phyloP scores from a whole-genome alignment of 371 early-diverging fungal genomes.

The Saksenaea oblongispora region DNA sequence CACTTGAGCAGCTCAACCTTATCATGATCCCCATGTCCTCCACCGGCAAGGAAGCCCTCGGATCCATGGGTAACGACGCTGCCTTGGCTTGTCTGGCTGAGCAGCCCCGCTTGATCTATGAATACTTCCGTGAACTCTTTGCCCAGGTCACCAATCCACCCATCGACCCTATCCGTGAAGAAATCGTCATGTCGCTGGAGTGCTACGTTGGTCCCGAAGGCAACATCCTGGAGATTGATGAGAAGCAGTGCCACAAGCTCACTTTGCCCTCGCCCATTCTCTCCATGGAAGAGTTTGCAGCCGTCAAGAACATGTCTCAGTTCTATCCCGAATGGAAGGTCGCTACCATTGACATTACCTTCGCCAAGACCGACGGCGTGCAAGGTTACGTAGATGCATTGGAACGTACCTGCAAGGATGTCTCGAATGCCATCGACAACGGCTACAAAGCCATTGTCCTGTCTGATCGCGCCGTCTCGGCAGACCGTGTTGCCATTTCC shows the following conservation, averaged over 20 bases:
- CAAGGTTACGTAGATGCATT: slow-evolving; percentile 76
- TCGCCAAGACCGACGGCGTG: slow-evolving; percentile 71
- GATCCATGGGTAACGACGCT: slow-evolving; percentile 98
- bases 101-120: slow-evolving; percentile 88
- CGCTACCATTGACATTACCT: slow-evolving; percentile 89
- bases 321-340: slow-evolving; percentile 78
- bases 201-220: slow-evolving; percentile 97
- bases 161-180: slow-evolving; percentile 98
- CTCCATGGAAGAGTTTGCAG: slow-evolving; percentile 77
- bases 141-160: slow-evolving; percentile 98
- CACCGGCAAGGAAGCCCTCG: slow-evolving; percentile 94
- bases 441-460: slow-evolving; percentile 83
- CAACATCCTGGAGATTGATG: slow-evolving; percentile 85
- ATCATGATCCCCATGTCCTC: slow-evolving; percentile 84
- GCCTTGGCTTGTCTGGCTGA: slow-evolving; percentile 93
- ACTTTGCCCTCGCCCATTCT: slow-evolving; percentile 87
- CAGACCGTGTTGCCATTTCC: slow-evolving; percentile 81
- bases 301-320: slow-evolving; percentile 68
- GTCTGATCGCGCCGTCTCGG: slow-evolving; percentile 71
- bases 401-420: slow-evolving; percentile 86
- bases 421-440: slow-evolving; percentile 73
- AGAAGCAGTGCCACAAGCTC: slow-evolving; percentile 77
- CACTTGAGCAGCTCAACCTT: slow-evolving; percentile 91
- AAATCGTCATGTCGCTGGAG: slow-evolving; percentile 94
- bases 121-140: slow-evolving; percentile 96